Evolutionary conservation across 257 asterid species (phyloP).

Genomic region (Linderniella brevidens): DNA sequence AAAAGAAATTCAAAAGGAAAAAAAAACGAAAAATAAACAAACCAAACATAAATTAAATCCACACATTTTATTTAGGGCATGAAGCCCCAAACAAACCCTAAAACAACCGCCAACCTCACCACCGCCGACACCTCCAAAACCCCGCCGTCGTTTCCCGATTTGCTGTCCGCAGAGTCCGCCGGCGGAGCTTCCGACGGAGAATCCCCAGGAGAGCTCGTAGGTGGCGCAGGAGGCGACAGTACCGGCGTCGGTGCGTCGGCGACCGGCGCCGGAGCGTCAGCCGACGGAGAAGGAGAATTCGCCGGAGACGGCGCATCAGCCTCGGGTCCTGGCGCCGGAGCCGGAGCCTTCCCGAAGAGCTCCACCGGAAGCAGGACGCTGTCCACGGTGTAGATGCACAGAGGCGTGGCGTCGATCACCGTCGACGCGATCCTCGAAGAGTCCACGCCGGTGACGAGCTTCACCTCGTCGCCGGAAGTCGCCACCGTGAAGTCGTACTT

Average conservation of each 20-base stretch:
- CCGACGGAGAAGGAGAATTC: conserved; percentile 45
- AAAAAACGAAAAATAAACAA: too few species aligned
- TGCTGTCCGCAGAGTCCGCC: conserved; percentile 60
- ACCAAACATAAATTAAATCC: background rate
- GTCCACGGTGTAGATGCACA: conserved; percentile 75
- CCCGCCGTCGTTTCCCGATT: conserved; percentile 36
- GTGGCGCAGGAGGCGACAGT: conserved; percentile 72
- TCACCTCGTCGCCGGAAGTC: conserved; percentile 69
- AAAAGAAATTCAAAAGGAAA: too few species aligned
- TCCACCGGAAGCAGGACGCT: conserved; percentile 71
- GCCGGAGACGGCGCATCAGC: conserved; percentile 80
- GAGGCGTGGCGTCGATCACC: conserved; percentile 69
- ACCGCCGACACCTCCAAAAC: conserved; percentile 22
- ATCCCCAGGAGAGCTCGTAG: conserved; percentile 37
- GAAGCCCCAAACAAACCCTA: conserved; percentile 18
- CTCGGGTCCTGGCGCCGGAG: conserved; percentile 81
- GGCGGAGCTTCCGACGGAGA: conserved; percentile 52
- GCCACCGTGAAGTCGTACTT: conserved; percentile 46
- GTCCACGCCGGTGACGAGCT: conserved; percentile 73
- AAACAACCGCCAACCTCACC: conserved; percentile 18
- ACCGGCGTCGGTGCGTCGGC: conserved; percentile 37
- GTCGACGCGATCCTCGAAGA: conserved; percentile 77
- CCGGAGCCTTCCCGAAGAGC: conserved; percentile 63
- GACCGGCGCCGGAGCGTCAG: conserved; percentile 37
- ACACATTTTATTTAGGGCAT: background rate